Evolutionary conservation across 2,329 filamentous ascomycete species (phyloP).

Genomic region (Ophiostoma tasmaniense): DNA sequence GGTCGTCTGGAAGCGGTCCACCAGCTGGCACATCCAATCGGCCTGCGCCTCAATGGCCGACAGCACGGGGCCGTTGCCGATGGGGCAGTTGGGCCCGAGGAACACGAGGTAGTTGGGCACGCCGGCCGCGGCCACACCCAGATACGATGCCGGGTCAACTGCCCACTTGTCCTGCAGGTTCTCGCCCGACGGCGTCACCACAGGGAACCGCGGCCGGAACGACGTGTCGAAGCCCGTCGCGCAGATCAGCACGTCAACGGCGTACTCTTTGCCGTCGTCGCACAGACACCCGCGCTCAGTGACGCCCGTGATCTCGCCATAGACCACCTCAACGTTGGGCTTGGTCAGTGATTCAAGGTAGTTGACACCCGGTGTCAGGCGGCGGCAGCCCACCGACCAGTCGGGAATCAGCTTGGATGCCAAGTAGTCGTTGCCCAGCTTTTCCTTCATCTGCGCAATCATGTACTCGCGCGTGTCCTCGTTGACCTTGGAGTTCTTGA

Average conservation of each 20-base stretch:
- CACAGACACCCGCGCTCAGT: constrained; percentile 27
- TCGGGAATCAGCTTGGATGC: constrained; percentile 34
- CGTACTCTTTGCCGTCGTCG: constrained; percentile 26
- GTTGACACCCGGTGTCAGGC: constrained; percentile 35
- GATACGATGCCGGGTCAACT: constrained; percentile 30
- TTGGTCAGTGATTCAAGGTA: constrained; percentile 36
- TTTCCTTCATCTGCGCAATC: constrained; percentile 32
- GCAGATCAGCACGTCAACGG: constrained; percentile 27
- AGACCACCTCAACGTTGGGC: constrained; percentile 38
- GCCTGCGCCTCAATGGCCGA: constrained; percentile 21
- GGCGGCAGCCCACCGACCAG: constrained; percentile 37
- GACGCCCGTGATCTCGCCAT: constrained; percentile 27
- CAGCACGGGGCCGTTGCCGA: constrained; percentile 20
- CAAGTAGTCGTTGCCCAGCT: constrained; percentile 24
- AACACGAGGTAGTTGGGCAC: constrained; percentile 25
- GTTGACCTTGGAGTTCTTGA: constrained; percentile 21
- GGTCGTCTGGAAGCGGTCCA: constrained; percentile 43
- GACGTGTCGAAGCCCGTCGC: constrained; percentile 33
- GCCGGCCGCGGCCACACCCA: constrained; percentile 28
- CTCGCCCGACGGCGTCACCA: constrained; percentile 16
- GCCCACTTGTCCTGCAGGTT: constrained; percentile 23
- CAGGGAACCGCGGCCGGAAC: constrained; percentile 29
- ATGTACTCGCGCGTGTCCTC: constrained; percentile 34
- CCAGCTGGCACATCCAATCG: constrained; percentile 40
- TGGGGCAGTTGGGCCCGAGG: constrained; percentile 21